Conservation (phyloP, 352 stramenopile genomes). For the Labyrinthula sp. region DNA sequence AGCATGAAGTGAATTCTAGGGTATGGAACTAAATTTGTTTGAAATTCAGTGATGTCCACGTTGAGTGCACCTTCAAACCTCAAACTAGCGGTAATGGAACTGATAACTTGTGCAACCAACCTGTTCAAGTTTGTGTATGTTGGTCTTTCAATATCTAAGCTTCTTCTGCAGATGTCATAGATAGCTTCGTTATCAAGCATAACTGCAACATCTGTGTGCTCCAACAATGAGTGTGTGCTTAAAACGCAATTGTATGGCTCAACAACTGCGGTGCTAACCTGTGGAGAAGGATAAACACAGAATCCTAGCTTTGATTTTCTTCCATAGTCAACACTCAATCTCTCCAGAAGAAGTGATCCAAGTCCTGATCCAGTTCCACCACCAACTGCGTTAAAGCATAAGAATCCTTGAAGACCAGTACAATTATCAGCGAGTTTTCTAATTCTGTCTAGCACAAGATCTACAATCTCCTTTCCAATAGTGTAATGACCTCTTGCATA, state of each 20-base stretch:
- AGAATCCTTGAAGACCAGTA: conserved; percentile 83
- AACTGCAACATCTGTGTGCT: conserved; percentile 83
- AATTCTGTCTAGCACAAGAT: conserved; percentile 79
- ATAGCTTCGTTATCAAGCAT: conserved; percentile 88
- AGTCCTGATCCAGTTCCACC: conserved; percentile 86
- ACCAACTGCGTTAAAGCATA: conserved; percentile 83
- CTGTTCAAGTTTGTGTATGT: conserved; percentile 95
- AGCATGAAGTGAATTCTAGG: conserved; percentile 97
- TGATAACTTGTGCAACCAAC: conserved; percentile 83
- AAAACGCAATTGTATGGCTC: conserved; percentile 92
- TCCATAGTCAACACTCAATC: conserved; percentile 83
- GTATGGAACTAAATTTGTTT: conserved; percentile 95
- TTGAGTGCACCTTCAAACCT: conserved; percentile 93
- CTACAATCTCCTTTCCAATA: conserved; percentile 78
- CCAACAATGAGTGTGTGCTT: conserved; percentile 75
- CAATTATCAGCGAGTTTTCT: conserved; percentile 83
- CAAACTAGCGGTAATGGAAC: conserved; percentile 83
- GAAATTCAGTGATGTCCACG: conserved; percentile 93
- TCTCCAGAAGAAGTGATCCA: conserved; percentile 75
- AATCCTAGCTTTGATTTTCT: conserved; percentile 91
- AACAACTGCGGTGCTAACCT: conserved; percentile 82
- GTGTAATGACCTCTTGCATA: conserved; percentile 70
- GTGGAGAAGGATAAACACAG: conserved; percentile 78
- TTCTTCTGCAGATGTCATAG: conserved; percentile 82
- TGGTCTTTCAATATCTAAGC: conserved; percentile 81